phyloP scores from a whole-genome alignment of 345 rosid genomes.

The Melaleuca quinquenervia region DNA sequence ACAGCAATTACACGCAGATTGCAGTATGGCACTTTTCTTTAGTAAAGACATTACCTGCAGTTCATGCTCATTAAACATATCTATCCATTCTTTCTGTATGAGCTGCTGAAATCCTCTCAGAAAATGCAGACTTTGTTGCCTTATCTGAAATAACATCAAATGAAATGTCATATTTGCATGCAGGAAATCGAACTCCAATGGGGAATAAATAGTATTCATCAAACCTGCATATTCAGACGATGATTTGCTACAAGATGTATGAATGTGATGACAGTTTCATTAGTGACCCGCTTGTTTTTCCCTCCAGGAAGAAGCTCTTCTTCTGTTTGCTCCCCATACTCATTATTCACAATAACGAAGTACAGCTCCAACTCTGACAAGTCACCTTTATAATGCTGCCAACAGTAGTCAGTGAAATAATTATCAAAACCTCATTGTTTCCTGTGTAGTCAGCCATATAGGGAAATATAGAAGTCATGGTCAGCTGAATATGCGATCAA shows the following conservation, averaged over 20 bases:
- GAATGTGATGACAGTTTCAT: constrained; percentile 83
- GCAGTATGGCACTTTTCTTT: background rate
- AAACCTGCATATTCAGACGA: constrained; percentile 88
- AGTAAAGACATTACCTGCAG: constrained; percentile 53
- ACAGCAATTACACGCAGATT: background rate
- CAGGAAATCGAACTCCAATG: background rate
- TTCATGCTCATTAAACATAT: constrained; percentile 97
- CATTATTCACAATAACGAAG: constrained; percentile 90
- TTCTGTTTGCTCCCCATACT: constrained; percentile 93
- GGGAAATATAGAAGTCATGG: background rate
- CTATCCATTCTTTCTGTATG: constrained; percentile 87
- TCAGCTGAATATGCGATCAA: background rate
- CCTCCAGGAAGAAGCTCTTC: constrained; percentile 94
- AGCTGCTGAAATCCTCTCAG: constrained; percentile 96
- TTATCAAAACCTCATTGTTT: background rate
- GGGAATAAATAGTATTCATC: background rate
- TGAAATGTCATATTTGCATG: background rate
- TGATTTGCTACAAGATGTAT: constrained; percentile 96
- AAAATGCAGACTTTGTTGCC: constrained; percentile 90
- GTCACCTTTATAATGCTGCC: constrained; percentile 82
- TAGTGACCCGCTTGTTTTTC: constrained; percentile 63
- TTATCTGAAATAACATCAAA: constrained; percentile 47
- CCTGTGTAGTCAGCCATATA: background rate
- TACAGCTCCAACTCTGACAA: constrained; percentile 78
- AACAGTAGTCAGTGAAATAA: background rate